phyloP scores from a whole-genome alignment of 2,329 filamentous ascomycete species.

The Coniochaeta sp. region DNA sequence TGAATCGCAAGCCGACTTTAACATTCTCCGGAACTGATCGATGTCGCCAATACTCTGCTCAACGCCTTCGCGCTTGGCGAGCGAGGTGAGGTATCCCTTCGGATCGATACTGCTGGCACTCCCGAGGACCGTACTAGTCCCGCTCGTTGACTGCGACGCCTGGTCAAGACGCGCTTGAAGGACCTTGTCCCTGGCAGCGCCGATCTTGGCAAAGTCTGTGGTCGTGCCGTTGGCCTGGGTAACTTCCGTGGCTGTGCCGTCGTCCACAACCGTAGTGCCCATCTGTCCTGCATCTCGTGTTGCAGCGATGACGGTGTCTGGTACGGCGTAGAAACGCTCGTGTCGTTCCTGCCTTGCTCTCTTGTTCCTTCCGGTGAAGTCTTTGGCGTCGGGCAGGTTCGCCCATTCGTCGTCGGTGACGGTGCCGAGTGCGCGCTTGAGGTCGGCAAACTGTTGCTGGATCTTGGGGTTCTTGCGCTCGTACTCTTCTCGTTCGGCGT shows the following conservation, averaged over 20 bases:
- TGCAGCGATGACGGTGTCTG: constrained; percentile 87
- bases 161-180: constrained; percentile 90
- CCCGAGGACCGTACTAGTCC: constrained; percentile 62
- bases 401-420: constrained; percentile 97
- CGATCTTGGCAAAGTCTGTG: constrained; percentile 97
- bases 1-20: constrained; percentile 96
- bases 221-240: constrained; percentile 69
- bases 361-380: constrained; percentile 90
- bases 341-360: constrained; percentile 75
- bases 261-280: constrained; percentile 81
- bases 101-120: constrained; percentile 89
- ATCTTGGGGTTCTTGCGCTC: constrained; percentile 98
- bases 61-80: constrained; percentile 73
- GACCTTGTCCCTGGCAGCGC: constrained; percentile 91
- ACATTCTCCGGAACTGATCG: constrained; percentile 80
- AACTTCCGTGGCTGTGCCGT: constrained; percentile 45
- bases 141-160: constrained; percentile 68
- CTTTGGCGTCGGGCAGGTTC: constrained; percentile 88
- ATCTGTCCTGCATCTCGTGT: constrained; percentile 75
- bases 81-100: constrained; percentile 88
- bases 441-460: constrained; percentile 91
- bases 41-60: constrained; percentile 91
- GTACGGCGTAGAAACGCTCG: constrained; percentile 89
- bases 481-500: constrained; percentile 87
- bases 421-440: constrained; percentile 81